phyloP scores from a whole-genome alignment of 768 basidiomycete species.

The Russula ochroleuca region DNA sequence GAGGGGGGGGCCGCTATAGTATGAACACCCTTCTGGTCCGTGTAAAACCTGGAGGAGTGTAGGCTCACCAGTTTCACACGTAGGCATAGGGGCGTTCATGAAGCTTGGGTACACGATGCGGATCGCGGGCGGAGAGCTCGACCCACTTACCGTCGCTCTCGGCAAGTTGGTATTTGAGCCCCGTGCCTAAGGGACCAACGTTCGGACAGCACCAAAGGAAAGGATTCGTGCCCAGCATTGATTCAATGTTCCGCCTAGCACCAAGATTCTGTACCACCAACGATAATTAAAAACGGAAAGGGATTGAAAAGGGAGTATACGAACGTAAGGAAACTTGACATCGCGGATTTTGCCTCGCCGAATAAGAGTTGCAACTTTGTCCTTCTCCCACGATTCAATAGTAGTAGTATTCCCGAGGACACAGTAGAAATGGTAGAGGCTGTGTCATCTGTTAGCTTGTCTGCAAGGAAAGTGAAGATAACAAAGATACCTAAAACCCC shows the following conservation, averaged over 20 bases:
- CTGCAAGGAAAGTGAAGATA: background rate
- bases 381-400: conserved; percentile 98
- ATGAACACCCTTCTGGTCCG: conserved; percentile 13
- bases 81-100: conserved; percentile 6
- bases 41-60: background rate
- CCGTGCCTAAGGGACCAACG: conserved; percentile 53
- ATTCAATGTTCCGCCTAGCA: conserved; percentile 60
- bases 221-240: conserved; percentile 71
- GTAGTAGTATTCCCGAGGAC: conserved; percentile 83
- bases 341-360: conserved; percentile 81
- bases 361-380: conserved; percentile 82
- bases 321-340: conserved; percentile 84
- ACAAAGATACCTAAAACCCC: conserved; percentile 71
- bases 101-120: background rate
- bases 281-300: conserved; percentile 12
- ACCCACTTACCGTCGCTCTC: conserved; percentile 72
- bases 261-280: conserved; percentile 69
- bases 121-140: conserved; percentile 34
- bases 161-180: conserved; percentile 71
- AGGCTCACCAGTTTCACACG: conserved; percentile 18
- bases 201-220: conserved; percentile 85
- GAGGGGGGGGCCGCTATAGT: background rate
- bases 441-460: conserved; percentile 34
- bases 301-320: conserved; percentile 41
- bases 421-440: conserved; percentile 82